A percentile compares a stretch with the other conserved stretches of the same genome.
These are phyloP conservation scores for Porcisia hertigi DNA, from an alignment of 208 protist species.

Conservation along the genomic window DNA sequence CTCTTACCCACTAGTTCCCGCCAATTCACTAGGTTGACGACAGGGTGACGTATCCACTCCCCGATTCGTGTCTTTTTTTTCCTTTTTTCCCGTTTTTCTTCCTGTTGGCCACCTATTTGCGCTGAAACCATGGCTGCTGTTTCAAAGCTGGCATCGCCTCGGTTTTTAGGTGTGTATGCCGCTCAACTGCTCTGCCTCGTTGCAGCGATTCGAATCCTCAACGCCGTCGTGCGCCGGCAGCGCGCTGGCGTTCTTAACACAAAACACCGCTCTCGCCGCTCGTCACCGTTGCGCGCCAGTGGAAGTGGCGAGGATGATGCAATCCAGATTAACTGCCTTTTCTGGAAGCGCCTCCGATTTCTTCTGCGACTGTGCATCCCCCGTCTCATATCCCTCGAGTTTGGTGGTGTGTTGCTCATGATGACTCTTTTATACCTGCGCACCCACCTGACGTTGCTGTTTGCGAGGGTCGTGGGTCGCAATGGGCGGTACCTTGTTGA, in stretches of 20 bases:
- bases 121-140: constrained; percentile 23
- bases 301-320: constrained; percentile 14
- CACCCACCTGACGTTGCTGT: constrained; percentile 56
- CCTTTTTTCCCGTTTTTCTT: background rate
- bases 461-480: constrained; percentile 54
- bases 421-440: constrained; percentile 48
- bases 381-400: constrained; percentile 50
- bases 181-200: constrained; percentile 31
- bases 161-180: constrained; percentile 35
- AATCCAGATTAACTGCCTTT: constrained; percentile 42
- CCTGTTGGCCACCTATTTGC: background rate
- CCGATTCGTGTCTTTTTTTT: background rate
- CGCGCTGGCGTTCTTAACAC: constrained; percentile 1
- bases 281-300: constrained; percentile 2
- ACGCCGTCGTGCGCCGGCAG: constrained; percentile 11
- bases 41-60: too few species aligned
- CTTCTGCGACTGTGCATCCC: constrained; percentile 78
- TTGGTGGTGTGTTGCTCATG: constrained; percentile 41
- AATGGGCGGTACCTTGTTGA: constrained; percentile 66
- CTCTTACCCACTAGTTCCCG: background rate
- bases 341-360: constrained; percentile 53
- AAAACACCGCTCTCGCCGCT: constrained; percentile 18
- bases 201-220: constrained; percentile 28
- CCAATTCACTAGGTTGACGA: background rate
- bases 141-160: constrained; percentile 29